These are phyloP conservation scores for Suillus alpinus DNA, from an alignment of 768 basidiomycete species.

Conservation along the genomic window DNA sequence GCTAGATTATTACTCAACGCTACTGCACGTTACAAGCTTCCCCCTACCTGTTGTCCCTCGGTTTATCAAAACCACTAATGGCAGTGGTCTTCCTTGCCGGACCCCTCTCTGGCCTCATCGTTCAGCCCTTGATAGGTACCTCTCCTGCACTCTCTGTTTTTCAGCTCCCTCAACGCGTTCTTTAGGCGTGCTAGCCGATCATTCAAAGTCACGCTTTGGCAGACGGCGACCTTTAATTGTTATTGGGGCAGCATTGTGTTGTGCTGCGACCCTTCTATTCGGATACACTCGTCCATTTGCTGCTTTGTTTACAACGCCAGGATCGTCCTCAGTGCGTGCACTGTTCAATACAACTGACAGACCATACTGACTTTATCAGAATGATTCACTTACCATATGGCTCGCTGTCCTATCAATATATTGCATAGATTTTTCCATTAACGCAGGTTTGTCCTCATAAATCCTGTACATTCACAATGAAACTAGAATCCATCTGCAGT, in stretches of 20 bases:
- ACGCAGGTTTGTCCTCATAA: conserved; percentile 39
- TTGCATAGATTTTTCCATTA: conserved; percentile 63
- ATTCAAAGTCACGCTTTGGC: conserved; percentile 79
- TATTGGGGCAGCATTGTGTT: conserved; percentile 61
- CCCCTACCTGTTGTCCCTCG: conserved; percentile 87
- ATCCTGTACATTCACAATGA: background rate
- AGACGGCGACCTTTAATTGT: conserved; percentile 86
- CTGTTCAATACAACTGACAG: background rate
- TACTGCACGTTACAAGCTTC: conserved; percentile 45
- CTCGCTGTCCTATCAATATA: conserved; percentile 75
- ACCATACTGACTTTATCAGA: conserved; percentile 34
- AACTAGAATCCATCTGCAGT: conserved; percentile 40
- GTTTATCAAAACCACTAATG: conserved; percentile 83
- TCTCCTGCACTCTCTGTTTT: conserved; percentile 1
- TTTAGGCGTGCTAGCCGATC: conserved; percentile 71
- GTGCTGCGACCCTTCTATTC: conserved; percentile 72
- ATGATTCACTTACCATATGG: conserved; percentile 65
- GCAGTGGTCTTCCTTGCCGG: conserved; percentile 92
- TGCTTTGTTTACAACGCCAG: conserved; percentile 35
- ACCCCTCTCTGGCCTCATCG: conserved; percentile 83
- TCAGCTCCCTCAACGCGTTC: background rate
- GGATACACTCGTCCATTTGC: conserved; percentile 80
- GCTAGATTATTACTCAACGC: background rate
- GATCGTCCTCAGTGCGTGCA: conserved; percentile 33
- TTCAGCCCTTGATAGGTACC: conserved; percentile 84